Evolutionary conservation across 106 monocot genomes (phyloP).

Genomic region (Allium sativum): DNA sequence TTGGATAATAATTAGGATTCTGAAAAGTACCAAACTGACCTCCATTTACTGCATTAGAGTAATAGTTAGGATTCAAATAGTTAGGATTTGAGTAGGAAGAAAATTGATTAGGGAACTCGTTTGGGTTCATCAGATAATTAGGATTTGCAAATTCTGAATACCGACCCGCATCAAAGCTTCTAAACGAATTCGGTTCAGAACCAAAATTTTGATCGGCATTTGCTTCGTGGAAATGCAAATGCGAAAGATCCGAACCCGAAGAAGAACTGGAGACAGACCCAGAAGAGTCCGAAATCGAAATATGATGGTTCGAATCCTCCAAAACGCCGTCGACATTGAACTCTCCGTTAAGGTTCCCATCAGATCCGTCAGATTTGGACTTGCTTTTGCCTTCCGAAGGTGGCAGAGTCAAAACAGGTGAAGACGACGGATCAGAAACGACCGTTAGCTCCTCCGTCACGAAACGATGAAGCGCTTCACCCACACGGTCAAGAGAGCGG

Average conservation of each 20-base stretch:
- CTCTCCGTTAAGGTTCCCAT: slow-evolving; percentile 2
- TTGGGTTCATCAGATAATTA: neutral
- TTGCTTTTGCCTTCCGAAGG: slow-evolving; percentile 31
- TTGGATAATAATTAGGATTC: slow-evolving; percentile 8
- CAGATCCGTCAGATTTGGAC: slow-evolving; percentile 2
- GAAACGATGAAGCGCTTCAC: slow-evolving; percentile 59
- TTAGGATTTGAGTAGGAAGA: neutral
- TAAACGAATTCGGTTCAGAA: slow-evolving; percentile 12
- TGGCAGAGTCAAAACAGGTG: slow-evolving; percentile 57
- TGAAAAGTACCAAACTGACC: neutral
- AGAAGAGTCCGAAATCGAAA: slow-evolving; percentile 2
- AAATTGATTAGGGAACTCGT: neutral
- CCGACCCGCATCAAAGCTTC: neutral
- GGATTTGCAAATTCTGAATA: neutral
- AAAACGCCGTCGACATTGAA: neutral
- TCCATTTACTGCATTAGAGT: neutral
- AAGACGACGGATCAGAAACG: slow-evolving; percentile 20
- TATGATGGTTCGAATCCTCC: neutral
- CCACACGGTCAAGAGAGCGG: slow-evolving; percentile 41
- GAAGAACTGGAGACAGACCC: slow-evolving; percentile 9
- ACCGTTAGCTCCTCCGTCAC: slow-evolving; percentile 40
- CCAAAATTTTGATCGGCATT: slow-evolving; percentile 8
- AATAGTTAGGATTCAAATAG: neutral
- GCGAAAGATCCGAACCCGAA: slow-evolving; percentile 13
- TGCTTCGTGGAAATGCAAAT: slow-evolving; percentile 18